phyloP scores from a whole-genome alignment of 768 basidiomycete genomes.

The Pleurotus platypus region DNA sequence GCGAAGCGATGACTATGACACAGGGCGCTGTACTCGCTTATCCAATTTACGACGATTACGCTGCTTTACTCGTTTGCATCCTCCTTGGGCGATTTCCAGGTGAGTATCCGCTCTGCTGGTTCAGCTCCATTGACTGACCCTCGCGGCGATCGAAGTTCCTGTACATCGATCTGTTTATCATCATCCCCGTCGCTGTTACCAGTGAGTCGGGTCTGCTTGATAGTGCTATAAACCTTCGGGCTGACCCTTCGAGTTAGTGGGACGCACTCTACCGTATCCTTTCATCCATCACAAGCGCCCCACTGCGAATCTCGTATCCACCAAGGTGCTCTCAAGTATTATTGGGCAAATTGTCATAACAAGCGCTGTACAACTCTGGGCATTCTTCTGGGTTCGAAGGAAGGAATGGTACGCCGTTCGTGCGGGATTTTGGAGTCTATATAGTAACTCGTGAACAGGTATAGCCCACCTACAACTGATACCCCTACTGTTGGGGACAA shows the following conservation, averaged over 20 bases:
- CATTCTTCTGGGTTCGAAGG: constrained; percentile 81
- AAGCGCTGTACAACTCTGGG: constrained; percentile 78
- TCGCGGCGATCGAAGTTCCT: constrained; percentile 58
- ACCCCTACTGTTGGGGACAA: constrained; percentile 55
- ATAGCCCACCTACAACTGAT: constrained; percentile 46
- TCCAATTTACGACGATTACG: constrained; percentile 98
- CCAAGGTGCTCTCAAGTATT: constrained; percentile 90
- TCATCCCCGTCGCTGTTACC: constrained; percentile 93
- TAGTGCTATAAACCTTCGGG: neutral
- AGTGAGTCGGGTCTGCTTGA: constrained; percentile 52
- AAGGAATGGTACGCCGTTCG: constrained; percentile 69
- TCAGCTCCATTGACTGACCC: constrained; percentile 11
- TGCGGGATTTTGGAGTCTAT: neutral
- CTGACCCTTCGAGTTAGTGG: constrained; percentile 59
- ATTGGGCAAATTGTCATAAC: constrained; percentile 91
- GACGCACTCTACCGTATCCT: constrained; percentile 86
- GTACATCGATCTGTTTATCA: constrained; percentile 97
- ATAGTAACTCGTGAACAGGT: constrained; percentile 46
- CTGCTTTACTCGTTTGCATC: constrained; percentile 95
- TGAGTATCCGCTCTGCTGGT: constrained; percentile 25
- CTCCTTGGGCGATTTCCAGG: constrained; percentile 95
- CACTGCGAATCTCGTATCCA: constrained; percentile 93
- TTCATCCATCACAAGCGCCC: constrained; percentile 86
- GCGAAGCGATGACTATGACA: constrained; percentile 12
- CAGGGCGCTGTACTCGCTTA: constrained; percentile 97